These are phyloP conservation scores for Leptographium wingfieldii DNA, from an alignment of 2,329 filamentous ascomycete genomes.

Conservation along the genomic window DNA sequence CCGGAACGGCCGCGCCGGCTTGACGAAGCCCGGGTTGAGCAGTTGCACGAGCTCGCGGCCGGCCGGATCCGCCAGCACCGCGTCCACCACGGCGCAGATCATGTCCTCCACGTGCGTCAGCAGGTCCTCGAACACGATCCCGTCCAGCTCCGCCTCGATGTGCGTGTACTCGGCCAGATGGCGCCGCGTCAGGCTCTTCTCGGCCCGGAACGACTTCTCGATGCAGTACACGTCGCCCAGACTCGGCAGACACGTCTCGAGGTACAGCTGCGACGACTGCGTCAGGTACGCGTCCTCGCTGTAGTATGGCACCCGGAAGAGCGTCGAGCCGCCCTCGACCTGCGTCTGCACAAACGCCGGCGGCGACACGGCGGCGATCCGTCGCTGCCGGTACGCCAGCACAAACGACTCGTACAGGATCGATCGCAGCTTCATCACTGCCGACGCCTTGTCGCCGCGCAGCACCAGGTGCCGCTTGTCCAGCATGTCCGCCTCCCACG, in stretches of 20 bases:
- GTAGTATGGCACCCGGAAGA: slow-evolving; percentile 59
- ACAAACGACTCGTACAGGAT: slow-evolving; percentile 72
- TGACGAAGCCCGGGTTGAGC: slow-evolving; percentile 82
- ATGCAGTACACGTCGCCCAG: slow-evolving; percentile 96
- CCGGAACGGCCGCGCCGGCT: slow-evolving; percentile 74
- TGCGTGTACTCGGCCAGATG: slow-evolving; percentile 93
- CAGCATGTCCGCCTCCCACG: slow-evolving; percentile 27
- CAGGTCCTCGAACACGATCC: slow-evolving; percentile 84
- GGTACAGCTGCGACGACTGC: slow-evolving; percentile 92
- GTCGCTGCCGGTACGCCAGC: slow-evolving; percentile 62
- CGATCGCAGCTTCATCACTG: slow-evolving; percentile 77
- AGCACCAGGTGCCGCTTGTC: slow-evolving; percentile 75
- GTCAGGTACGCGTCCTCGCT: slow-evolving; percentile 82
- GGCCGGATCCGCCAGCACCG: slow-evolving; percentile 59
- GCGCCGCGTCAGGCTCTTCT: slow-evolving; percentile 87
- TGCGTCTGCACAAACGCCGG: slow-evolving; percentile 91
- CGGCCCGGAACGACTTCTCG: slow-evolving; percentile 95
- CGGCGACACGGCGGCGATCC: slow-evolving; percentile 72
- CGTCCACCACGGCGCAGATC: slow-evolving; percentile 74
- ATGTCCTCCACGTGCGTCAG: slow-evolving; percentile 77
- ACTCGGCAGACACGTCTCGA: slow-evolving; percentile 84
- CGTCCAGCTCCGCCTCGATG: slow-evolving; percentile 92
- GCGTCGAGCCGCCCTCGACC: slow-evolving; percentile 81
- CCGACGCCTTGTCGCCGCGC: slow-evolving; percentile 70
- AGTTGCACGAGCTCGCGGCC: slow-evolving; percentile 64